These are phyloP conservation scores for Arthrobotrys pseudoclavata DNA, from an alignment of 2,329 filamentous ascomycete genomes.

Conservation along the genomic window DNA sequence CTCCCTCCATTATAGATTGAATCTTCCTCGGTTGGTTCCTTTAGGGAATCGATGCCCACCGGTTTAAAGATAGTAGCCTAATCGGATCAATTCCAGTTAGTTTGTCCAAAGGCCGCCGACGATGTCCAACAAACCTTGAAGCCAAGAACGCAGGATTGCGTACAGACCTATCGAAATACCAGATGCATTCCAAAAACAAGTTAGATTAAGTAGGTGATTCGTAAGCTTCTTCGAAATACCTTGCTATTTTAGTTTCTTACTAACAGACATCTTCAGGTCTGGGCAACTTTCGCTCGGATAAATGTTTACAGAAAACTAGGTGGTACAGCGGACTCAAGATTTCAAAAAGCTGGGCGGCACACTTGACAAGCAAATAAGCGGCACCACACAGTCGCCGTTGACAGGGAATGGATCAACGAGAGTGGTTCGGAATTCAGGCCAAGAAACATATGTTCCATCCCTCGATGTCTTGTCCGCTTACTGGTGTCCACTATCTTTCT, in stretches of 20 bases:
- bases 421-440: conserved; percentile 56
- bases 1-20: conserved; percentile 50
- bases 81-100: conserved; percentile 59
- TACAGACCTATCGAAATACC: conserved; percentile 38
- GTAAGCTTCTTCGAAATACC: conserved; percentile 22
- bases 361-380: conserved; percentile 49
- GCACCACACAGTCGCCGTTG: conserved; percentile 56
- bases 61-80: conserved; percentile 59
- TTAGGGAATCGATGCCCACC: conserved; percentile 56
- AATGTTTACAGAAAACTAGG: conserved; percentile 30
- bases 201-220: conserved; percentile 51
- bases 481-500: conserved; percentile 42
- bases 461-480: conserved; percentile 39
- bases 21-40: conserved; percentile 51
- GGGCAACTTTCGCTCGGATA: conserved; percentile 45
- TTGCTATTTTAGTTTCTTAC: conserved; percentile 34
- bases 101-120: conserved; percentile 9
- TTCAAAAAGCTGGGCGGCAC: conserved; percentile 33
- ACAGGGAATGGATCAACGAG: conserved; percentile 47
- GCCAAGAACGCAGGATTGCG: conserved; percentile 35
- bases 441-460: conserved; percentile 57
- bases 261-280: conserved; percentile 39
- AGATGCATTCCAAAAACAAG: conserved; percentile 32
- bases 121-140: conserved; percentile 51
- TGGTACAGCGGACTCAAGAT: conserved; percentile 34